Evolutionary conservation across 148 eudicot species (phyloP).

Genomic region (Dianthus caryophyllus): DNA sequence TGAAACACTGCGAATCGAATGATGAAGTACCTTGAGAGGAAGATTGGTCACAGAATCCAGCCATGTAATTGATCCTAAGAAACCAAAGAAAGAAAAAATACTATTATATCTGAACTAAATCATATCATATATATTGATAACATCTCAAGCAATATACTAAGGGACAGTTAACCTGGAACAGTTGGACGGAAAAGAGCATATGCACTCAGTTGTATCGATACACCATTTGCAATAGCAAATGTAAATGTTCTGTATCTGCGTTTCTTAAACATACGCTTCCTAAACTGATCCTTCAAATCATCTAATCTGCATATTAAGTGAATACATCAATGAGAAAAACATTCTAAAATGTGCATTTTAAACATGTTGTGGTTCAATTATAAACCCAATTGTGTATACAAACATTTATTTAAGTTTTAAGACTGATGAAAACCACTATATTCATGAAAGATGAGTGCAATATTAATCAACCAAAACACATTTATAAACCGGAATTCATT

Average conservation of each 20-base stretch:
- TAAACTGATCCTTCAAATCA: constrained; percentile 73
- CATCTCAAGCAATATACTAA: not conserved
- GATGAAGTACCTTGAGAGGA: constrained; percentile 64
- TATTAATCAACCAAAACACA: not conserved
- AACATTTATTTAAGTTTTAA: not conserved
- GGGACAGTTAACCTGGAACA: constrained; percentile 50
- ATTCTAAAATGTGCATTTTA: not conserved
- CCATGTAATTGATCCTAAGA: constrained; percentile 79
- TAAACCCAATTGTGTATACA: not conserved
- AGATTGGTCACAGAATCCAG: constrained; percentile 85
- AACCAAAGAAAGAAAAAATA: constrained; percentile 15
- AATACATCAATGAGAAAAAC: not conserved
- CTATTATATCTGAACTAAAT: constrained; percentile 10
- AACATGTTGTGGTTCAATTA: not conserved
- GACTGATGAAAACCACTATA: not conserved
- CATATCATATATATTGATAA: not conserved
- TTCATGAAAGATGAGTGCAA: not conserved
- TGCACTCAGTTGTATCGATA: constrained; percentile 75
- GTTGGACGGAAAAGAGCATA: constrained; percentile 96
- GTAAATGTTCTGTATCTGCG: constrained; percentile 81
- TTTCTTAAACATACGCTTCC: constrained; percentile 87
- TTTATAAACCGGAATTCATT: not conserved
- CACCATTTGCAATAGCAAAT: constrained; percentile 62
- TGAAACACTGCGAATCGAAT: not conserved
- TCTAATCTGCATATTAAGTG: constrained; percentile 46